Conservation (phyloP, 345 rosid genomes). For the Salix purpurea region DNA sequence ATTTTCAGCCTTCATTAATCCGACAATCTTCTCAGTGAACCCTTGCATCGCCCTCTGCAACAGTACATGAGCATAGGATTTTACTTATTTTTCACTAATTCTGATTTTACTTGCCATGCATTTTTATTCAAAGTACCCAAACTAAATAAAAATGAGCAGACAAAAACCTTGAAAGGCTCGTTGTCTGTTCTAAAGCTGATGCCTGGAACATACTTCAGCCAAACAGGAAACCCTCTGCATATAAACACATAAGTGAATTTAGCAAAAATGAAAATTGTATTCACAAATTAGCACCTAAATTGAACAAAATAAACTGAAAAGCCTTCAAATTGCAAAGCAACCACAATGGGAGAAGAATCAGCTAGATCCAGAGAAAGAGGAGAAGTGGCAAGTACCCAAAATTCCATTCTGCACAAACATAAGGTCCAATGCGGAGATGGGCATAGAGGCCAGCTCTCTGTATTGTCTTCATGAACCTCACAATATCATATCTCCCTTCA, state of each 20-base stretch:
- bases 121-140: not conserved
- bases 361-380: constrained; percentile 27
- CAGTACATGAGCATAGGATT: constrained; percentile 8
- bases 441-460: constrained; percentile 91
- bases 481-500: constrained; percentile 93
- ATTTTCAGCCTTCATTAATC: constrained; percentile 86
- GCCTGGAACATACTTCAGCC: constrained; percentile 98
- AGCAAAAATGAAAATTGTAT: not conserved
- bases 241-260: constrained; percentile 13
- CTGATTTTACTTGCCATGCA: constrained; percentile 3
- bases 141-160: not conserved
- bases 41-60: constrained; percentile 94
- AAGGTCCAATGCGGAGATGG: constrained; percentile 96
- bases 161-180: constrained; percentile 92
- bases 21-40: constrained; percentile 89
- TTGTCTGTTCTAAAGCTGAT: constrained; percentile 99
- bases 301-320: no score
- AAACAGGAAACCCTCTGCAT: constrained; percentile 94
- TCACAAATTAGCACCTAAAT: not conserved
- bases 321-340: not conserved
- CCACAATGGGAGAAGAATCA: not conserved
- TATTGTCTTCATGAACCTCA: constrained; percentile 76
- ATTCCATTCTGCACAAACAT: constrained; percentile 99
- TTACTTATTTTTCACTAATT: not conserved
- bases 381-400: constrained; percentile 61